Conservation (phyloP, 768 basidiomycete species). For the Tricholoma furcatifolium region DNA sequence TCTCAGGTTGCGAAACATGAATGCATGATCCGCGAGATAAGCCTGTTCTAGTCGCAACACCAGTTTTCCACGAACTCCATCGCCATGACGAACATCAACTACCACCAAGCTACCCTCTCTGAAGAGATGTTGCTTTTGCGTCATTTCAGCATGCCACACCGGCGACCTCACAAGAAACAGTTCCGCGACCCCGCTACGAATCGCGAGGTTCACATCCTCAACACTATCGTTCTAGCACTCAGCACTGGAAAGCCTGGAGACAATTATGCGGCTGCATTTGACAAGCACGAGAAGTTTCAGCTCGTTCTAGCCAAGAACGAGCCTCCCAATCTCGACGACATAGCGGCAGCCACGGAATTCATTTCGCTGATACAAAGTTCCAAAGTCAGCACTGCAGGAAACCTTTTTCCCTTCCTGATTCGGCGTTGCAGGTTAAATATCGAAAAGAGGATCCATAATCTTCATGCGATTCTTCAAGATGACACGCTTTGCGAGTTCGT, state of each 20-base stretch:
- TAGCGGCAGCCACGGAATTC: slow-evolving; percentile 1
- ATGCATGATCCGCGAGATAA: no score
- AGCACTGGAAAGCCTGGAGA: slow-evolving; percentile 14
- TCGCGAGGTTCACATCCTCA: no score
- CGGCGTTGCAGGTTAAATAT: background rate
- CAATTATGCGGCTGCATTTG: slow-evolving; percentile 16
- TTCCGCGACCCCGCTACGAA: slow-evolving; percentile 7
- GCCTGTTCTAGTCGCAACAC: no score
- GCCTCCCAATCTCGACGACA: slow-evolving; percentile 4
- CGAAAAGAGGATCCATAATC: background rate
- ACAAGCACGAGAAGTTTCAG: slow-evolving; percentile 17
- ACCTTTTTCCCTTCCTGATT: background rate
- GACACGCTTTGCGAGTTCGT: background rate
- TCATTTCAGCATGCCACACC: background rate
- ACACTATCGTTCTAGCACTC: slow-evolving; percentile 7
- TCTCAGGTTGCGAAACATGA: no score
- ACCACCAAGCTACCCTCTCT: background rate
- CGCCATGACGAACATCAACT: background rate
- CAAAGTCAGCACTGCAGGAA: background rate
- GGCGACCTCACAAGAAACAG: background rate
- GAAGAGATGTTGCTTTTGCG: background rate
- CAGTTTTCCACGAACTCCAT: no score
- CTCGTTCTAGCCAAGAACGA: slow-evolving; percentile 13
- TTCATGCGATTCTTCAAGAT: background rate
- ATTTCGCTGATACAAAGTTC: background rate